Evolutionary conservation across 2,329 filamentous ascomycete genomes (phyloP).

Genomic region (Lasiodiplodia sp.): DNA sequence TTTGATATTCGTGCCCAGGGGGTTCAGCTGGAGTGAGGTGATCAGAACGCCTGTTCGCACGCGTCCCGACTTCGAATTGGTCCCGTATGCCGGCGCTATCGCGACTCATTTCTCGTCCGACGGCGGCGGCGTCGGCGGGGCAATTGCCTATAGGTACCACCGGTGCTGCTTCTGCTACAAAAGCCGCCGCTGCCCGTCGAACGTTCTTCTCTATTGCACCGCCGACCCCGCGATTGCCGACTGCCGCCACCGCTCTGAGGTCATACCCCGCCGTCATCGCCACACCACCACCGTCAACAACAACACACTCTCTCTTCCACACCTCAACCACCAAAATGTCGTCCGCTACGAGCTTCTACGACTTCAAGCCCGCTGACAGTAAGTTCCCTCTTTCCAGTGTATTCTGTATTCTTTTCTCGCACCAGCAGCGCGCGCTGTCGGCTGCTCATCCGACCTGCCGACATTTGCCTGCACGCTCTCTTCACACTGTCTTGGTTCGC

Average conservation of each 20-base stretch:
- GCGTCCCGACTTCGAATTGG: background rate
- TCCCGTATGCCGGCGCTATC: slow-evolving; percentile 21
- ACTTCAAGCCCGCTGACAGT: slow-evolving; percentile 86
- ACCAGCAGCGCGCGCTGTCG: background rate
- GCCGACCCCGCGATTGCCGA: slow-evolving; percentile 2
- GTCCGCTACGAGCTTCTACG: slow-evolving; percentile 76
- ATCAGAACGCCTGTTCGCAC: background rate
- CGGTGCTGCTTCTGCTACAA: slow-evolving; percentile 12
- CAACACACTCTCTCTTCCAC: background rate
- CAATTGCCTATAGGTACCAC: background rate
- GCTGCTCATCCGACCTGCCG: background rate
- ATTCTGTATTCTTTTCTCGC: background rate
- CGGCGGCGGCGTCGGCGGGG: slow-evolving; percentile 17
- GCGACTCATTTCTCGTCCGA: slow-evolving; percentile 22
- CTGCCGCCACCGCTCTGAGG: background rate
- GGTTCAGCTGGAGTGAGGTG: background rate
- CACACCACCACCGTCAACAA: background rate
- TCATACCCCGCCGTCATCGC: background rate
- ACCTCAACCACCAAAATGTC: slow-evolving; percentile 60
- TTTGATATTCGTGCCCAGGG: background rate
- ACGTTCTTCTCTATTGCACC: background rate
- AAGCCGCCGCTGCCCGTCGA: background rate
- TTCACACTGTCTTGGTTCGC: background rate
- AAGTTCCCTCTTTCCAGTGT: slow-evolving; percentile 46
- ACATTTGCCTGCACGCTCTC: no score